Percentiles rank a stretch among this genome's conserved stretches.
Evolutionary conservation across 495 filamentous ascomycete species (phyloP).

Genomic region (Margaritispora aquatica): DNA sequence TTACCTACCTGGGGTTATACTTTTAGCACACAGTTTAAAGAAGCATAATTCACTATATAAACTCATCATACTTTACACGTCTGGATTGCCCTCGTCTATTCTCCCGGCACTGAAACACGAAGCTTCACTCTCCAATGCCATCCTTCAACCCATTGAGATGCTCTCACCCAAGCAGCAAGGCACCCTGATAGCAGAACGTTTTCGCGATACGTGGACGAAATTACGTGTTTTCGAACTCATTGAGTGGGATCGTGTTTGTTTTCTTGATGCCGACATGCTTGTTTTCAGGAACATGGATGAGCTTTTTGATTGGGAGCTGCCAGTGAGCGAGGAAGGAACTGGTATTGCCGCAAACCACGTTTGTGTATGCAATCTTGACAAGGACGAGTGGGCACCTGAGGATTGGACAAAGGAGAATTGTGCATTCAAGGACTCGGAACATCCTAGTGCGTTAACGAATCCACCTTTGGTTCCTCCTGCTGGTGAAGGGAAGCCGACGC

Average conservation of each 20-base stretch:
- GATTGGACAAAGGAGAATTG: slow-evolving; percentile 45
- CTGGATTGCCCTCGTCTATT: slow-evolving; percentile 23
- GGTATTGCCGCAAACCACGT: slow-evolving; percentile 45
- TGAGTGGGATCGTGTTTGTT: slow-evolving; percentile 31
- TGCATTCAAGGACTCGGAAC: slow-evolving; percentile 35
- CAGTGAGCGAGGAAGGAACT: slow-evolving; percentile 12
- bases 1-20: slow-evolving; percentile 44
- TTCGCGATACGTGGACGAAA: slow-evolving; percentile 51
- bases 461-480: slow-evolving; percentile 22
- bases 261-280: slow-evolving; percentile 48
- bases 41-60: slow-evolving; percentile 37
- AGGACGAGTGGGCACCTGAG: slow-evolving; percentile 38
- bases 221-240: slow-evolving; percentile 41
- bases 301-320: slow-evolving; percentile 32
- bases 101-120: slow-evolving; percentile 31
- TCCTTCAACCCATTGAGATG: slow-evolving; percentile 28
- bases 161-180: slow-evolving; percentile 26
- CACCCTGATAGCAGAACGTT: slow-evolving; percentile 36
- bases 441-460: slow-evolving; percentile 17
- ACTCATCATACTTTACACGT: slow-evolving; percentile 41
- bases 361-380: slow-evolving; percentile 47
- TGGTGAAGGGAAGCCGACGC: slow-evolving; percentile 20
- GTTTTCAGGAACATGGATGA: slow-evolving; percentile 38
- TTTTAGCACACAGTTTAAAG: slow-evolving; percentile 40
- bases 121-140: slow-evolving; percentile 27